Percentiles rank a stretch among this genome's conserved stretches.
Evolutionary conservation across 2,329 filamentous ascomycete species (phyloP).

Genomic region (Alternaria sp.): DNA sequence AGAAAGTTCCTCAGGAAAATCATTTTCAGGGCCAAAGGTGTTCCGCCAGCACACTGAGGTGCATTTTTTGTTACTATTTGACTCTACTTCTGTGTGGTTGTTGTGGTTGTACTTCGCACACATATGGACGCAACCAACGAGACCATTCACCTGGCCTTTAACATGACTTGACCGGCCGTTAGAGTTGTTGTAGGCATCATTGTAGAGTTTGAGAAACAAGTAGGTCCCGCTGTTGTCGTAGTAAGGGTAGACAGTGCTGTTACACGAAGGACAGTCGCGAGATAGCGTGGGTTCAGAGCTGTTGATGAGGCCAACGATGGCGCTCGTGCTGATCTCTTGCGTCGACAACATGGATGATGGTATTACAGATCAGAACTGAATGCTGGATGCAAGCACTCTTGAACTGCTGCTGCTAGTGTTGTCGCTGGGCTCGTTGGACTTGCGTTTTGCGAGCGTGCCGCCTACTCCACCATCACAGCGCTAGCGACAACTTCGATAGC

Average conservation of each 20-base stretch:
- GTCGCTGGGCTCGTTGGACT: not conserved
- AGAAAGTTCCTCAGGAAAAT: not conserved
- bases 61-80: not conserved
- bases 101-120: not conserved
- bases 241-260: not conserved
- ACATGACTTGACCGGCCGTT: not conserved
- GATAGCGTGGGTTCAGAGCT: not conserved
- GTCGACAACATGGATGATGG: not conserved
- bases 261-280: not conserved
- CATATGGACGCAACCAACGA: not conserved
- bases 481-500: not conserved
- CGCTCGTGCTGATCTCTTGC: not conserved
- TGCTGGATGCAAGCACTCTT: not conserved
- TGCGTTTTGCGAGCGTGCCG: not conserved
- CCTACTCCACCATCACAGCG: not conserved
- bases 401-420: not conserved
- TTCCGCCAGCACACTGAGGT: not conserved
- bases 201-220: not conserved
- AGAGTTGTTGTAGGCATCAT: not conserved
- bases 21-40: not conserved
- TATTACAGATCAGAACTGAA: not conserved
- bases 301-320: not conserved
- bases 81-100: not conserved
- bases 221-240: not conserved
- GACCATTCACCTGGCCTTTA: not conserved